phyloP scores from a whole-genome alignment of 148 eudicot genomes.

The Heliosperma pusillum region DNA sequence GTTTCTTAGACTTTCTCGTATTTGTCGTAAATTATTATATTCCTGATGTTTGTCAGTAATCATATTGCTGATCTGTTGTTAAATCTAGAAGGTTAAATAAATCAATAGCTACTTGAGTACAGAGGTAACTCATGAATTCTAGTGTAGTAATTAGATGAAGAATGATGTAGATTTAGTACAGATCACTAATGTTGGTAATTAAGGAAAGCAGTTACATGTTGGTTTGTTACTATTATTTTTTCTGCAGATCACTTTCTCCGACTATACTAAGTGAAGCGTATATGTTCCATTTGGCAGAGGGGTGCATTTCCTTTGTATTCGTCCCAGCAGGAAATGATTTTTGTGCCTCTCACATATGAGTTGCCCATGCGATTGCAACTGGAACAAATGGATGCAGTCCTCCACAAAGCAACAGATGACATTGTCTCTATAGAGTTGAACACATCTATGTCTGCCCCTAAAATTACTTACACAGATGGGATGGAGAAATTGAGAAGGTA shows the following conservation, averaged over 20 bases:
- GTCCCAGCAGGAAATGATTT: conserved; percentile 62
- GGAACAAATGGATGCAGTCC: conserved; percentile 61
- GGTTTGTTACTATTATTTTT: background rate
- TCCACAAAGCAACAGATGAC: conserved; percentile 95
- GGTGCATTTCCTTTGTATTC: conserved; percentile 82
- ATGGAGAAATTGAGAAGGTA: conserved; percentile 60
- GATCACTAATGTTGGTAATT: background rate
- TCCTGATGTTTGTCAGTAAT: background rate
- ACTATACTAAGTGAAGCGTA: conserved; percentile 21
- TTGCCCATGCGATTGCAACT: conserved; percentile 63
- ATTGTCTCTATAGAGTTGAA: conserved; percentile 66
- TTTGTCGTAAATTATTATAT: background rate
- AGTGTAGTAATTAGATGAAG: background rate
- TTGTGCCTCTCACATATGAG: conserved; percentile 74
- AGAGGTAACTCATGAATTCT: background rate
- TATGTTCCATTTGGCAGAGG: conserved; percentile 69
- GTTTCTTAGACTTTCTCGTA: background rate
- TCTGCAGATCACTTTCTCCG: conserved; percentile 23
- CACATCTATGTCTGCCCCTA: conserved; percentile 37
- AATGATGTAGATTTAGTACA: background rate
- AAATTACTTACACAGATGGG: conserved; percentile 57
- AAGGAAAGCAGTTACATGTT: conserved; percentile 10
- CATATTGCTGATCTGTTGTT: background rate
- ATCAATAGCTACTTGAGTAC: conserved; percentile 1
- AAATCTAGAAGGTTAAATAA: background rate